Conservation (phyloP, 2,329 filamentous ascomycete genomes). For the Curvularia sp. region DNA sequence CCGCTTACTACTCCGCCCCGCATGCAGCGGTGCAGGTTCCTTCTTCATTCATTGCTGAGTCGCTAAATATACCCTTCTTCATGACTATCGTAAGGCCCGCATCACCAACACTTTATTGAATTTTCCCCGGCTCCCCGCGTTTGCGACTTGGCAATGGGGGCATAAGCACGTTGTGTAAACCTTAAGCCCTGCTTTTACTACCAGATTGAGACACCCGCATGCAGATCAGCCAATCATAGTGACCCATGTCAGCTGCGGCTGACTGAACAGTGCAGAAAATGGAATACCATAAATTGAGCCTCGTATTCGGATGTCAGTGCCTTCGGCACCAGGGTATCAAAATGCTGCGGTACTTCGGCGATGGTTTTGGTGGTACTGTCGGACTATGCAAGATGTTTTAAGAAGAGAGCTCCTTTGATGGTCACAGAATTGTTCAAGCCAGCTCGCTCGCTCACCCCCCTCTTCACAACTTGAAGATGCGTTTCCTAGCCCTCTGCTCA, state of each 20-base stretch:
- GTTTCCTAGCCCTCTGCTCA: slow-evolving; percentile 6
- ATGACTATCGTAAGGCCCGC: too few species aligned
- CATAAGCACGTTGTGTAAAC: slow-evolving; percentile 6
- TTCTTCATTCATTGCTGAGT: not conserved
- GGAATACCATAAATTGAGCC: slow-evolving; percentile 7
- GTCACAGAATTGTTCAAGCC: not conserved
- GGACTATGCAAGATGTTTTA: not conserved
- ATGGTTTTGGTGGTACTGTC: not conserved
- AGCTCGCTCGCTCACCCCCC: not conserved
- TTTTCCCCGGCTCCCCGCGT: slow-evolving; percentile 13
- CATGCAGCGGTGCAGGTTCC: not conserved
- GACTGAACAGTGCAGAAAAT: slow-evolving; percentile 1
- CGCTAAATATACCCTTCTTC: not conserved
- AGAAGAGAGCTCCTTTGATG: not conserved
- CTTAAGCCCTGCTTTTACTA: slow-evolving; percentile 1
- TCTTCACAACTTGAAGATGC: slow-evolving; percentile 15
- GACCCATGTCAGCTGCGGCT: slow-evolving; percentile 12
- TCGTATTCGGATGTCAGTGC: slow-evolving; percentile 9
- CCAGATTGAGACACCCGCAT: slow-evolving; percentile 3
- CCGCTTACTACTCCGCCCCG: not conserved
- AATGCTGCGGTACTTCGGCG: not conserved
- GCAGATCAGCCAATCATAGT: slow-evolving; percentile 8
- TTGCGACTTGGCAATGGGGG: slow-evolving; percentile 3
- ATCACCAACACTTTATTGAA: not conserved
- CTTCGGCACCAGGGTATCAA: not conserved